Percentiles rank a stretch among this genome's conserved stretches.
phyloP scores from a whole-genome alignment of 1,284 basidiomycete genomes.

The Sanghuangporus sanghuang region DNA sequence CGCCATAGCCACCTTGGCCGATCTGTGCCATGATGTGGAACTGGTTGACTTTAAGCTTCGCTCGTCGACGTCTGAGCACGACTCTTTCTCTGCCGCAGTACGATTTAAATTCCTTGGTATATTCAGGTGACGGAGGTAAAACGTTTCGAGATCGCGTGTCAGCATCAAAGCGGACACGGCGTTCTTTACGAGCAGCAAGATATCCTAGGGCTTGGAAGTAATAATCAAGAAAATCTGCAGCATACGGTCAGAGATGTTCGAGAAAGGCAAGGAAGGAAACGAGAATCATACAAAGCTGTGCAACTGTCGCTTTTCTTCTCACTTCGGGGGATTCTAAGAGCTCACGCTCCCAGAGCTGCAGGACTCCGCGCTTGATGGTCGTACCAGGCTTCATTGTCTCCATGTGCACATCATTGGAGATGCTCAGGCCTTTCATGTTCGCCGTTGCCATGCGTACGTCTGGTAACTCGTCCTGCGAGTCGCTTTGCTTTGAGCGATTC shows the following conservation, averaged over 20 bases:
- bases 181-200: slow-evolving; percentile 77
- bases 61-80: slow-evolving; percentile 79
- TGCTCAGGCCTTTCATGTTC: slow-evolving; percentile 31
- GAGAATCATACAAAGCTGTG: slow-evolving; percentile 77
- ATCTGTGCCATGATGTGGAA: slow-evolving; percentile 97
- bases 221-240: slow-evolving; percentile 85
- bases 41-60: slow-evolving; percentile 84
- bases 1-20: slow-evolving; percentile 95
- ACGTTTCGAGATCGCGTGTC: slow-evolving; percentile 72
- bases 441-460: slow-evolving; percentile 70
- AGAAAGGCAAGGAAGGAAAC: neutral
- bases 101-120: slow-evolving; percentile 79
- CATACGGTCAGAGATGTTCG: slow-evolving; percentile 14
- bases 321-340: slow-evolving; percentile 81
- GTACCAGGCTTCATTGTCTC: slow-evolving; percentile 24
- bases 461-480: slow-evolving; percentile 22
- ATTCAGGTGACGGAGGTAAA: slow-evolving; percentile 47
- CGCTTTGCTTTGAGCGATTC: neutral
- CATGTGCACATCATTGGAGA: slow-evolving; percentile 20
- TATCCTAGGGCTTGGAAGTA: slow-evolving; percentile 92
- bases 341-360: slow-evolving; percentile 81
- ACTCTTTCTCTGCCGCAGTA: slow-evolving; percentile 92
- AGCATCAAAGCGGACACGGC: slow-evolving; percentile 75
- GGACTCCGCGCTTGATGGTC: slow-evolving; percentile 47
- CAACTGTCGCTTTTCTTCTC: slow-evolving; percentile 89